These are phyloP conservation scores for Sugiyamaella sp. DNA, from an alignment of 1,139 yeast genomes.

Conservation along the genomic window DNA sequence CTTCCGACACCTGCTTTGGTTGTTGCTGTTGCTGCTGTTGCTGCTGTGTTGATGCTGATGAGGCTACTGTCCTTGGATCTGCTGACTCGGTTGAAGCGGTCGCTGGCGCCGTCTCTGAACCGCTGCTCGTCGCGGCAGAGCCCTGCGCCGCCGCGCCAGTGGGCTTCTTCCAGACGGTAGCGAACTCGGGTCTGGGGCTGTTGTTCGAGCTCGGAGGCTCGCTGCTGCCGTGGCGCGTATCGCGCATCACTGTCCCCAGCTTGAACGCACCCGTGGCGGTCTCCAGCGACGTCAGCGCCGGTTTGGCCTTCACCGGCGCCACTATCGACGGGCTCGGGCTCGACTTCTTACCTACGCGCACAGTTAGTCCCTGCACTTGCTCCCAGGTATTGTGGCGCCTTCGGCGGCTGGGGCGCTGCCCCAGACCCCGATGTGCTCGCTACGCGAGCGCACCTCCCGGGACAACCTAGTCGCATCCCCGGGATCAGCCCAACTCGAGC, in stretches of 20 bases:
- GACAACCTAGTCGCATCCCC: too few species aligned
- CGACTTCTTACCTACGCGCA: constrained; percentile 13
- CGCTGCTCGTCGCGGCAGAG: background rate
- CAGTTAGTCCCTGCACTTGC: background rate
- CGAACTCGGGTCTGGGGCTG: constrained; percentile 35
- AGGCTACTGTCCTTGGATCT: background rate
- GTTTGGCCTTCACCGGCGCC: constrained; percentile 29
- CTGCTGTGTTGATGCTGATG: background rate
- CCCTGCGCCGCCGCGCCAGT: constrained; percentile 5
- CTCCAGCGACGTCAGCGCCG: constrained; percentile 34
- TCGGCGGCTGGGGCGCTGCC: background rate
- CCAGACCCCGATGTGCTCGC: background rate
- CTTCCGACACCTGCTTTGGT: constrained; percentile 35
- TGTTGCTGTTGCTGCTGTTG: constrained; percentile 1
- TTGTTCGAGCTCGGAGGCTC: constrained; percentile 28
- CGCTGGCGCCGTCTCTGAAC: background rate
- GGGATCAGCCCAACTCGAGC: background rate
- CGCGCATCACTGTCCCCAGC: constrained; percentile 38
- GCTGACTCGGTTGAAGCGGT: background rate
- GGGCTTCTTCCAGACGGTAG: constrained; percentile 37
- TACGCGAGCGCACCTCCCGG: background rate
- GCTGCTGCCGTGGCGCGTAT: constrained; percentile 25
- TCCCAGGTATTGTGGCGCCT: background rate
- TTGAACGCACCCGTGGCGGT: constrained; percentile 43
- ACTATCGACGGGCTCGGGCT: constrained; percentile 25